A percentile compares a stretch with the other conserved stretches of the same genome.
Conservation (phyloP, 345 rosid genomes). For the Raphanus raphanistrum region DNA sequence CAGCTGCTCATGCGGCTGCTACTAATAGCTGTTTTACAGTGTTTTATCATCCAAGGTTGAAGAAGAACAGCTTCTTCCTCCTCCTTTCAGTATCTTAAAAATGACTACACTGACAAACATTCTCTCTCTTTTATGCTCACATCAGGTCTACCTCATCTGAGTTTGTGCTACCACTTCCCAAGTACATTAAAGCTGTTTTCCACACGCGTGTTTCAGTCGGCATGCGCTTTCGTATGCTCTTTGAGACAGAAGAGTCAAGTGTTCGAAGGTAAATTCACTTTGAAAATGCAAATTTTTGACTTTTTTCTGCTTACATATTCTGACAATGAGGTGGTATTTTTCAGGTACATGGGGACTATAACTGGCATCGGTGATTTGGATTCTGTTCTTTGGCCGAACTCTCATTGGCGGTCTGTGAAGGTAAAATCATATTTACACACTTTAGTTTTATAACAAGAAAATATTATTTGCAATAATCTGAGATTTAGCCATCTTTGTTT, state of each 20-base stretch:
- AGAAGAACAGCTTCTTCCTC: neutral
- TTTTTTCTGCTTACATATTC: neutral
- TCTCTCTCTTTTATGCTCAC: neutral
- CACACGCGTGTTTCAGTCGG: slow-evolving; percentile 61
- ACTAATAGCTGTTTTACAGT: slow-evolving; percentile 46
- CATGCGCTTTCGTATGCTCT: slow-evolving; percentile 70
- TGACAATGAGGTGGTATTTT: slow-evolving; percentile 8
- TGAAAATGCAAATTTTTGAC: neutral
- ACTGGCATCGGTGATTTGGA: slow-evolving; percentile 62
- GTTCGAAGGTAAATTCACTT: slow-evolving; percentile 49
- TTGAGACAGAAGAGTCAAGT: slow-evolving; percentile 70
- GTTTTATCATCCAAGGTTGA: slow-evolving; percentile 42
- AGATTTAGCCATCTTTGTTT: neutral
- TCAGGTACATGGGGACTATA: slow-evolving; percentile 72
- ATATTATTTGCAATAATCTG: neutral
- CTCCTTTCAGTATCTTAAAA: neutral
- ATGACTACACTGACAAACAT: slow-evolving; percentile 1
- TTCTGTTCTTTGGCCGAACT: slow-evolving; percentile 62
- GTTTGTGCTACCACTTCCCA: slow-evolving; percentile 57
- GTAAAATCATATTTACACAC: slow-evolving; percentile 31
- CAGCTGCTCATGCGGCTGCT: slow-evolving; percentile 48
- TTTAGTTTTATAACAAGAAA: neutral
- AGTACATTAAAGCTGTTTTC: slow-evolving; percentile 58
- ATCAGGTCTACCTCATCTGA: slow-evolving; percentile 65
- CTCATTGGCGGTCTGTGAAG: slow-evolving; percentile 73